These are phyloP conservation scores for Botrytis sinoallii DNA, from an alignment of 2,329 filamentous ascomycete species.

Conservation along the genomic window DNA sequence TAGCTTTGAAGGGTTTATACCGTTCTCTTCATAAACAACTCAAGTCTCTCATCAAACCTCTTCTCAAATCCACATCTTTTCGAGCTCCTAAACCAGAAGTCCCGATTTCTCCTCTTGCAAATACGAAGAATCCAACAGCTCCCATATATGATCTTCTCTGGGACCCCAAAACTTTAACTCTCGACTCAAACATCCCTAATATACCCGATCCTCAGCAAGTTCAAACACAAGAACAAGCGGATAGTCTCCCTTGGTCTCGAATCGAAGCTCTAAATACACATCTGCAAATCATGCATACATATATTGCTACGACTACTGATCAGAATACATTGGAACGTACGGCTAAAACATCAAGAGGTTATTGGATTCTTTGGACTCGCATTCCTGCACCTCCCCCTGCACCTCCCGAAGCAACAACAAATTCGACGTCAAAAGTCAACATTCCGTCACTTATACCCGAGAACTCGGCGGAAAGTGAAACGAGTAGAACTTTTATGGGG, in stretches of 20 bases:
- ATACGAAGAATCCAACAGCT: constrained; percentile 25
- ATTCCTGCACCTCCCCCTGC: constrained; percentile 45
- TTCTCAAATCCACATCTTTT: constrained; percentile 56
- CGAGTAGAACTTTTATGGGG: neutral
- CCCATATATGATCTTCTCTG: constrained; percentile 62
- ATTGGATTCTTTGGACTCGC: constrained; percentile 68
- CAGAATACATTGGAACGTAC: constrained; percentile 55
- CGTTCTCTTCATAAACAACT: constrained; percentile 60
- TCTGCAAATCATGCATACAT: constrained; percentile 59
- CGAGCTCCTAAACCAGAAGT: constrained; percentile 49
- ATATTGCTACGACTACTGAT: constrained; percentile 44
- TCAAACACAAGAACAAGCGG: constrained; percentile 30
- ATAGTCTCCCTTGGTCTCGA: constrained; percentile 50
- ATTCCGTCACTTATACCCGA: constrained; percentile 23
- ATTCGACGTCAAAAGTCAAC: constrained; percentile 10
- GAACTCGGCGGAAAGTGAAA: constrained; percentile 17
- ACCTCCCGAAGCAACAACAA: constrained; percentile 37
- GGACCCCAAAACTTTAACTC: constrained; percentile 54
- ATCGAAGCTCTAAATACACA: constrained; percentile 64
- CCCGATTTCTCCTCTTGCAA: constrained; percentile 16
- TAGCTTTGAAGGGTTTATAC: constrained; percentile 56
- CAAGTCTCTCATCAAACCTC: constrained; percentile 53
- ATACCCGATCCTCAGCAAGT: constrained; percentile 51
- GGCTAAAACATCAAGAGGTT: constrained; percentile 63
- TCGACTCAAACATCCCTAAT: constrained; percentile 64